These are phyloP conservation scores for Fragaria vesca DNA, from an alignment of 306 rosid genomes.

Conservation along the genomic window DNA sequence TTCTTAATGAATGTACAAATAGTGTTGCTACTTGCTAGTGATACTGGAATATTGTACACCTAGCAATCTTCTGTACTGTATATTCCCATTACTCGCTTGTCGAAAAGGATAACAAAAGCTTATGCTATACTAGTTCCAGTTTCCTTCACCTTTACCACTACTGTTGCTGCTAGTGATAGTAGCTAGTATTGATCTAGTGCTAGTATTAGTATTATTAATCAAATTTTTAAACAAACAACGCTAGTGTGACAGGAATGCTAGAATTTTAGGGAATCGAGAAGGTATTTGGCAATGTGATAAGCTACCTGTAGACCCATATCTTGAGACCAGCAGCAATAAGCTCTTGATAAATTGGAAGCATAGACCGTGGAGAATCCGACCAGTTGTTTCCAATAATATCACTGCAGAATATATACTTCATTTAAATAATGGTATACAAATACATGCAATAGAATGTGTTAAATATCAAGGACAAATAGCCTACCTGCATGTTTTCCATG, in stretches of 20 bases:
- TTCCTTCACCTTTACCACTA: not conserved
- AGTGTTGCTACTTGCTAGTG: not conserved
- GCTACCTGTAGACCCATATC: constrained; percentile 91
- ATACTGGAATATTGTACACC: not conserved
- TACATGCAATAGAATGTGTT: constrained; percentile 5
- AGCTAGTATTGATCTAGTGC: not conserved
- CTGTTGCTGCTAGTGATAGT: not conserved
- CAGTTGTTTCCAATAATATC: constrained; percentile 73
- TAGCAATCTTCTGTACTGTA: not conserved
- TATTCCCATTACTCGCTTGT: not conserved
- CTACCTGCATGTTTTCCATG: constrained; percentile 91
- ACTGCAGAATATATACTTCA: constrained; percentile 40
- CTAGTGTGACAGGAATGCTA: constrained; percentile 5
- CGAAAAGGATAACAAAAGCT: not conserved
- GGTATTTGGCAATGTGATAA: constrained; percentile 2
- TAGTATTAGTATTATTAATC: not conserved
- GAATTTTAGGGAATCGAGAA: constrained; percentile 9
- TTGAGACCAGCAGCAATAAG: constrained; percentile 69
- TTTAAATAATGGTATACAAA: constrained; percentile 10
- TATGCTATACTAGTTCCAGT: not conserved
- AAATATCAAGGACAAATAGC: constrained; percentile 15
- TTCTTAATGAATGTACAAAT: too few species aligned
- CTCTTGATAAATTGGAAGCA: constrained; percentile 91
- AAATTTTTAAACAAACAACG: constrained; percentile 13
- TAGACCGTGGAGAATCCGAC: constrained; percentile 84